Base-by-base conservation (phyloP, 805 yeast genomes). In the Kluyveromyces aestuarii region DNA sequence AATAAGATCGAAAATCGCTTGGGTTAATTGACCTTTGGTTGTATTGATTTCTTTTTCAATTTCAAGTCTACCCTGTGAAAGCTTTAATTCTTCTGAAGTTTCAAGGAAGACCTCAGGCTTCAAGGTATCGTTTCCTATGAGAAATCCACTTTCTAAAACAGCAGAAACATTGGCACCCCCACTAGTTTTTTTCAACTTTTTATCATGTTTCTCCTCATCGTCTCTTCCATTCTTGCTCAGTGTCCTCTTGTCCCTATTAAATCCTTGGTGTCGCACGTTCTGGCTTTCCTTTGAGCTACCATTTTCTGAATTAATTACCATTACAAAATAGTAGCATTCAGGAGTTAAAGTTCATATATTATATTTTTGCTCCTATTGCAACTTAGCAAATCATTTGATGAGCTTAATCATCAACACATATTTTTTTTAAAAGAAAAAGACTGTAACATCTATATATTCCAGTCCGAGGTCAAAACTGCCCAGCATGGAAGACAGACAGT, bases 1-100 rank as follows among this genome's bases (percentile, higher is more conserved):
- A 8, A 64, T 52, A 30, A 62, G 41, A 36, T 61, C 63, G 44
- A 58, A 64, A 13, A 56, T 50, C 10, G 55, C 56, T 35, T 62
- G 63, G 2, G 60, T 53, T 40, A 63, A 49, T 48, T 56, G 61
- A 14, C 65, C 62, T 30, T 55, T 58, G 9, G 58, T 48, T 2
- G 59, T 43, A 27, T 43, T 43, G 36, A 43, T 30, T 19, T 43
- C 45, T 37, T 41, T 47, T 37, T 43, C 45, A 21, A 43, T 14
- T 43, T 43, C 39, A 11, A 43, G n/a, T 43, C 45, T 30, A 5
- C 45, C 45, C n/a, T 43, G 39, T 10, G 19, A n/a, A 7, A 43
- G 13, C 39, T 6, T 43, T 8, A 17, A 14, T 19, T 33, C 27
- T 18, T 33, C 39, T 19, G 36, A 16, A n/a, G 19, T 38, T 10